Base-by-base conservation (phyloP, 2,329 filamentous ascomycete genomes). In the Capronia americana region DNA sequence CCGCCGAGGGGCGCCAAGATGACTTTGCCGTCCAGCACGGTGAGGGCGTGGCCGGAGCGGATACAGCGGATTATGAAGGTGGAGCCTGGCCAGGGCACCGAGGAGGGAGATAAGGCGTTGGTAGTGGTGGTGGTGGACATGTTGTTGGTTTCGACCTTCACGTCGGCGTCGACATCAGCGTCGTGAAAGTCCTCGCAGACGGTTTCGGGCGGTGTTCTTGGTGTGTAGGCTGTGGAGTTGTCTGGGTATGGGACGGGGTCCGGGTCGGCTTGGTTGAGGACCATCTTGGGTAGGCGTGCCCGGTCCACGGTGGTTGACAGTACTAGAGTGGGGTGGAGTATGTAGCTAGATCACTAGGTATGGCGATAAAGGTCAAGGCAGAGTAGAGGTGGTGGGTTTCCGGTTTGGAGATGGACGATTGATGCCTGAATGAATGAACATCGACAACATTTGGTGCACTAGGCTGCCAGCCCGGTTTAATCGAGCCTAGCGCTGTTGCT, bases 41-140 rank as follows among this genome's bases (percentile, higher is more conserved):
- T 41, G 7, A 57, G 54, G 17, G 34, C 30, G 6, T 57, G 5
- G 7, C 54, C 54, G 4, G 54, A 57, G n/a, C 17, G 23, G 46
- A 26, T 26, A 6, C 4, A 20, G n/a, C 32, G 54, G 54, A 57
- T 57, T 8, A 57, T 57, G 54, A 38, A 57, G 3, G 32, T 41
- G 12, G 54, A 57, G 30, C 54, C 54, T 4, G 54, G 32, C 54
- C 54, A 57, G 30, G 54, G 54, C n/a, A 50, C 20, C 6, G 46
- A 50, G 6, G 46, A 50, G 12, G 41, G 12, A 11, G 11, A 11
- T 20, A 24, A 17, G 46, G 2, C n/a, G 46, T 1, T 6, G 44
- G 17, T 23, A 17, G 17, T 20, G 46, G 10, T 7, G n/a, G 46
- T 0, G 41, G 17, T 11, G 44, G 44, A 34, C 32, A 17, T 41